Base-by-base conservation (phyloP, 2,329 filamentous ascomycete species). In the Exserohilum turcica region DNA sequence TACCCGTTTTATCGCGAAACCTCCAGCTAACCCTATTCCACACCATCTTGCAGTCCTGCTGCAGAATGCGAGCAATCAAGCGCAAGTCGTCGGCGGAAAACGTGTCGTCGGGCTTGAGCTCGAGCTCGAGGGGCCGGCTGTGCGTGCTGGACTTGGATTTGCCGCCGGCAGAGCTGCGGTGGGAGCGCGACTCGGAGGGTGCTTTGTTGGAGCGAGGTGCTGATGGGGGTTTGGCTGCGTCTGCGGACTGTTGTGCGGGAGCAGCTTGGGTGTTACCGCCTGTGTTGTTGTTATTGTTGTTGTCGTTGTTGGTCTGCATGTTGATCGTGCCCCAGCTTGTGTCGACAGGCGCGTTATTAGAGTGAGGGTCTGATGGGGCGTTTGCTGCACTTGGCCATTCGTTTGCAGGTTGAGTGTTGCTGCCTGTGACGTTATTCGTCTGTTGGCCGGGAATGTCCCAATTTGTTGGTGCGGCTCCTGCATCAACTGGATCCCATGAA, bases 1-100 rank as follows among this genome's bases (percentile, higher is more conserved):
- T 71, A 2, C 80, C 80, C 1, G 79, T 83, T 66, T 76, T 76
- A 48, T 81, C 79, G 48, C 71, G 77, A 70, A 83, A 83, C 19
- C 71, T 68, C 45, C 75, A 77, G 40, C 78, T 77, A 2, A 84
- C 69, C 5, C 77, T 66, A 12, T 77, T 56, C 80, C 80, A 84
- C 36, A 76, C 75, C 57, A 75, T 64, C 29, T 70, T 64, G 47
- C 75, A 66, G 59, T 80, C 80, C 39, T 73, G 68, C 46, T 73
- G 68, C 33, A 81, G 67, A 19, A 82, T 71, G 19, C 73, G 66
- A 31, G 76, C 76, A 15, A 84, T 67, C 7, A 77, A 65, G 15
- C 73, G 67, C 16, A 80, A 56, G 39, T 80, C 66, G 27, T 64
- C 54, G 3, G 60, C 58, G 0, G 65, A 66, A 48, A 74, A 74